A percentile compares a stretch with the other conserved stretches of the same genome.
Conservation (phyloP, 345 rosid species). For the Acer yangbiense region DNA sequence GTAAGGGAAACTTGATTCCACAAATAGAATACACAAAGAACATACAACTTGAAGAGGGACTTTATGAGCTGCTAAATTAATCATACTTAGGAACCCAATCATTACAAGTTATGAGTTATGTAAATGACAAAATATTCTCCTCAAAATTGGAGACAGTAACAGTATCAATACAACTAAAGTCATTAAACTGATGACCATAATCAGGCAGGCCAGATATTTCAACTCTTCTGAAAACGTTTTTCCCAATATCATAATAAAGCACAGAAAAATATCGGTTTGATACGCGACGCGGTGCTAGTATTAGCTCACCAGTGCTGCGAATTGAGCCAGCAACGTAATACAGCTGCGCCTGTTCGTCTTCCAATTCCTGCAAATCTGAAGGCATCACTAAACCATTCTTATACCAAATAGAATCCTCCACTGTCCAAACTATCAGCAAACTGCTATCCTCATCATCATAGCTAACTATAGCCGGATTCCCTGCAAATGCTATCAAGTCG, state of each 20-base stretch:
- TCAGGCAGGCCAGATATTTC: slow-evolving; percentile 15
- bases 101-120: background rate
- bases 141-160: slow-evolving; percentile 9
- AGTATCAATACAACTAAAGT: slow-evolving; percentile 8
- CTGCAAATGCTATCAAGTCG: slow-evolving; percentile 5
- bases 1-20: too few species aligned
- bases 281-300: slow-evolving; percentile 18
- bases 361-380: background rate
- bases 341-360: background rate
- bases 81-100: too few species aligned
- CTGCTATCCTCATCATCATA: background rate
- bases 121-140: slow-evolving; percentile 13
- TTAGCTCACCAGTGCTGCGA: slow-evolving; percentile 9
- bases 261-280: background rate
- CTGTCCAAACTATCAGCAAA: background rate
- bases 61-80: too few species aligned
- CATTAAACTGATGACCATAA: background rate
- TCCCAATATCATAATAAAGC: background rate
- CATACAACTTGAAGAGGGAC: too few species aligned
- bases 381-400: background rate
- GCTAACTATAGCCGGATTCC: slow-evolving; percentile 13
- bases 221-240: slow-evolving; percentile 3
- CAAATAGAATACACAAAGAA: too few species aligned
- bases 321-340: slow-evolving; percentile 16
- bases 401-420: slow-evolving; percentile 11